These are phyloP conservation scores for Penicillium lividum DNA, from an alignment of 495 filamentous ascomycete genomes.

Conservation along the genomic window DNA sequence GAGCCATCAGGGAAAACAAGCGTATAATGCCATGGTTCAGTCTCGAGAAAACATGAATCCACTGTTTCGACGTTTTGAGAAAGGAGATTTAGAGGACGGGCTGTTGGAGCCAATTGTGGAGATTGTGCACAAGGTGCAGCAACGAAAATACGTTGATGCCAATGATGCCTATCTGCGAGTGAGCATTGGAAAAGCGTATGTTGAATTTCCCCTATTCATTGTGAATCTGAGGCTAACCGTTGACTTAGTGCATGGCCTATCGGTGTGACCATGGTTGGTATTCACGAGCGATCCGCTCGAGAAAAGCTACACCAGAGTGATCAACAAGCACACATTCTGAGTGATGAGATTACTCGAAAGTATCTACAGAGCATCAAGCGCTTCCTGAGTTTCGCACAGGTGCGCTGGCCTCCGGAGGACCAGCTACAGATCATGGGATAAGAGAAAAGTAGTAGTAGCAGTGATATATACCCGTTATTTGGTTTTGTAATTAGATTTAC, in stretches of 20 bases:
- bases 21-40: conserved; percentile 75
- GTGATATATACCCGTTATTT: conserved; percentile 13
- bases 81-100: conserved; percentile 71
- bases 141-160: conserved; percentile 88
- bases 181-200: conserved; percentile 91
- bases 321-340: conserved; percentile 93
- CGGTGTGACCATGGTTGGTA: conserved; percentile 94
- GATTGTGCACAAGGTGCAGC: conserved; percentile 88
- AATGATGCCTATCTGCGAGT: conserved; percentile 92
- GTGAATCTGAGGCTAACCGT: conserved; percentile 17
- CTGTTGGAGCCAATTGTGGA: conserved; percentile 86
- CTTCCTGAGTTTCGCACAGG: conserved; percentile 94
- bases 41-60: conserved; percentile 84
- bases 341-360: conserved; percentile 92
- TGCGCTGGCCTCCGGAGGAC: conserved; percentile 93
- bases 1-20: conserved; percentile 74
- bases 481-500: not conserved
- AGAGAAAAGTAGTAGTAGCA: not conserved
- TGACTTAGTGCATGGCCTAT: conserved; percentile 82
- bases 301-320: conserved; percentile 92
- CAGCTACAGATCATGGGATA: conserved; percentile 95
- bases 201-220: conserved; percentile 12
- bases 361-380: conserved; percentile 97
- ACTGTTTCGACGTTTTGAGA: conserved; percentile 87
- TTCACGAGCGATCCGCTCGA: conserved; percentile 91